These are phyloP conservation scores for Spathaspora sp. DNA, from an alignment of 805 yeast species.

Conservation along the genomic window DNA sequence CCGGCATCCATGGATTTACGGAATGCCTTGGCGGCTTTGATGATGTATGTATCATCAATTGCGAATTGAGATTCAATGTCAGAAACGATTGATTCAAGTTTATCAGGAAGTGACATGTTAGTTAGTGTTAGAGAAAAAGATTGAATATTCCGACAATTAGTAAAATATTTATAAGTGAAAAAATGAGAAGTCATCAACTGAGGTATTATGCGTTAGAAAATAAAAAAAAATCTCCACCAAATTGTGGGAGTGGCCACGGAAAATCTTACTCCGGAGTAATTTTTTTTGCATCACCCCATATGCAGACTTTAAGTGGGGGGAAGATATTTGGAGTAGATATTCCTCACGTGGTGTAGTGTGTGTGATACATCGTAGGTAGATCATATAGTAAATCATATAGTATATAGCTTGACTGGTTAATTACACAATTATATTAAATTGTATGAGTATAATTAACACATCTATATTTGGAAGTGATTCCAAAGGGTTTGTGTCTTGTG, in stretches of 20 bases:
- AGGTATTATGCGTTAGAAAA: background rate
- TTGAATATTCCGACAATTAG: background rate
- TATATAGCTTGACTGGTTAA: no score
- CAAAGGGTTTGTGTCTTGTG: background rate
- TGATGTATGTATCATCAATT: conserved; percentile 39
- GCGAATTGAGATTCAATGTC: conserved; percentile 39
- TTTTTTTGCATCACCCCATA: background rate
- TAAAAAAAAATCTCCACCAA: background rate
- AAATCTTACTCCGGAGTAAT: background rate
- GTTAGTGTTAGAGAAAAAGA: background rate
- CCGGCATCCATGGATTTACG: conserved; percentile 61
- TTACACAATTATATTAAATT: no score
- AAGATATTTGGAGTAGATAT: no score
- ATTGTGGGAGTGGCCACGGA: background rate
- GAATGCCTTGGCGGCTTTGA: conserved; percentile 52
- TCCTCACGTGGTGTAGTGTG: background rate
- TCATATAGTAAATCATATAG: no score
- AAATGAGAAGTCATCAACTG: background rate
- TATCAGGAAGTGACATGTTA: conserved; percentile 7
- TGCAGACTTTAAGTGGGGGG: background rate
- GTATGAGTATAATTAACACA: background rate
- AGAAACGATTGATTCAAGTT: conserved; percentile 24
- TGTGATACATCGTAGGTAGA: background rate
- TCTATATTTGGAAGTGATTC: background rate
- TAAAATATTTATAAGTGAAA: background rate